phyloP scores from a whole-genome alignment of 2,329 filamentous ascomycete genomes.

The Sarocladiaceae sp. region DNA sequence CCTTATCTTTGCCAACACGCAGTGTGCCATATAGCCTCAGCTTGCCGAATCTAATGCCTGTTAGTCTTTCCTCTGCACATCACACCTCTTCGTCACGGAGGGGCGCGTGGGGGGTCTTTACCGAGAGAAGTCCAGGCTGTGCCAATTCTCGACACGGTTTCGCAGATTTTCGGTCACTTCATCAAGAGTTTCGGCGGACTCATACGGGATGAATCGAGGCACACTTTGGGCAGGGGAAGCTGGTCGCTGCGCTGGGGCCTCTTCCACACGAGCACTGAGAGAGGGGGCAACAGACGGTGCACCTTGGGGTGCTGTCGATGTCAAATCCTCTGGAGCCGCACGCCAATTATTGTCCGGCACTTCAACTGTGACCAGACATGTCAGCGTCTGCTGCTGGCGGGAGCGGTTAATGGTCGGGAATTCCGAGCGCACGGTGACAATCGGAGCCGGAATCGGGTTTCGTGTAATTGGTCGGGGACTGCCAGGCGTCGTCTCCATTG shows the following conservation, averaged over 20 bases:
- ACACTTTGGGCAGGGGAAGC: constrained; percentile 54
- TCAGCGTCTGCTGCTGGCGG: constrained; percentile 88
- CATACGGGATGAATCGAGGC: constrained; percentile 62
- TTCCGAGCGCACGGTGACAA: constrained; percentile 91
- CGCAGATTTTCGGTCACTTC: constrained; percentile 82
- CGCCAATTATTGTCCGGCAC: constrained; percentile 90
- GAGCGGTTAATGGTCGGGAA: constrained; percentile 91
- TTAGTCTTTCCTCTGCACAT: constrained; percentile 11
- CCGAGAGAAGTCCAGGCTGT: constrained; percentile 85
- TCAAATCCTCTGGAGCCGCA: constrained; percentile 75
- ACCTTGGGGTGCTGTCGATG: constrained; percentile 38
- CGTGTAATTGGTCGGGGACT: constrained; percentile 66
- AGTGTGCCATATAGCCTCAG: constrained; percentile 83
- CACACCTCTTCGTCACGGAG: background rate
- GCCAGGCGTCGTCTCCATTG: constrained; percentile 81
- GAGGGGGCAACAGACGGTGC: constrained; percentile 21
- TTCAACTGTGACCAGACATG: constrained; percentile 89
- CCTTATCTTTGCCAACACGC: constrained; percentile 89
- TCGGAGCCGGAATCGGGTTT: constrained; percentile 85
- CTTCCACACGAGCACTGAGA: constrained; percentile 40
- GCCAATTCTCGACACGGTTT: constrained; percentile 94
- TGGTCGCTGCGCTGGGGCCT: constrained; percentile 42
- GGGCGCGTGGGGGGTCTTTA: constrained; percentile 28
- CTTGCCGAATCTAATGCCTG: constrained; percentile 70
- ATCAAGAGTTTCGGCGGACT: constrained; percentile 69